phyloP scores from a whole-genome alignment of 441 rosid species.

The Adansonia grandidieri region DNA sequence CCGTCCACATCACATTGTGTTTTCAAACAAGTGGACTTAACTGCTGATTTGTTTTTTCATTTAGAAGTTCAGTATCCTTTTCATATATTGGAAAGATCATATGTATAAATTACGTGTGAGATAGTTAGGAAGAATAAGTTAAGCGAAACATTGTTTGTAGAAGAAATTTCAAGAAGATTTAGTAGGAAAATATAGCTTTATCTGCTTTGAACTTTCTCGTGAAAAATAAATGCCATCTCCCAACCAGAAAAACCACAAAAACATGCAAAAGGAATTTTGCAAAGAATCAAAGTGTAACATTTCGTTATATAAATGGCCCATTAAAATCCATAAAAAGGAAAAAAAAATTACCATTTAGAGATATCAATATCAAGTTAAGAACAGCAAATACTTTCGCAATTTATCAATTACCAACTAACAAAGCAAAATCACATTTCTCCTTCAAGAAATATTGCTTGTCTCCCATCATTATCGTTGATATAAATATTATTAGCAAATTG shows the following conservation, averaged over 20 bases:
- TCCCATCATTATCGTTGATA: not conserved
- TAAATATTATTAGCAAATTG: not conserved
- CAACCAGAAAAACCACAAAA: not conserved
- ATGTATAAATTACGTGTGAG: no score
- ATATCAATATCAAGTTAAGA: not conserved
- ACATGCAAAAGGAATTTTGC: not conserved
- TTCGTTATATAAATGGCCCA: not conserved
- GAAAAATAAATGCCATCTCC: not conserved
- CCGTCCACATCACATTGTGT: no score
- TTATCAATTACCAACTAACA: not conserved
- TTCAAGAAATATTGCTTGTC: not conserved
- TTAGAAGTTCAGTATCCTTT: no score
- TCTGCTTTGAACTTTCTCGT: not conserved
- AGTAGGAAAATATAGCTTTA: not conserved
- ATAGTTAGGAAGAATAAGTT: no score
- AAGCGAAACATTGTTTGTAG: not conserved
- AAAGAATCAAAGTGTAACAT: no score
- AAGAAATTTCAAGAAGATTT: slow-evolving; percentile 1
- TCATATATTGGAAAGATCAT: not conserved
- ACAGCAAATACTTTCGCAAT: not conserved
- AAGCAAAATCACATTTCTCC: not conserved
- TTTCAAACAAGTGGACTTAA: slow-evolving; percentile 8
- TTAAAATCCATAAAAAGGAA: not conserved
- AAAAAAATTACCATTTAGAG: not conserved
- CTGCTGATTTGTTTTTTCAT: not conserved